A percentile compares a stretch with the other conserved stretches of the same genome.
phyloP scores from a whole-genome alignment of 345 rosid species.

The Hibiscus trionum region DNA sequence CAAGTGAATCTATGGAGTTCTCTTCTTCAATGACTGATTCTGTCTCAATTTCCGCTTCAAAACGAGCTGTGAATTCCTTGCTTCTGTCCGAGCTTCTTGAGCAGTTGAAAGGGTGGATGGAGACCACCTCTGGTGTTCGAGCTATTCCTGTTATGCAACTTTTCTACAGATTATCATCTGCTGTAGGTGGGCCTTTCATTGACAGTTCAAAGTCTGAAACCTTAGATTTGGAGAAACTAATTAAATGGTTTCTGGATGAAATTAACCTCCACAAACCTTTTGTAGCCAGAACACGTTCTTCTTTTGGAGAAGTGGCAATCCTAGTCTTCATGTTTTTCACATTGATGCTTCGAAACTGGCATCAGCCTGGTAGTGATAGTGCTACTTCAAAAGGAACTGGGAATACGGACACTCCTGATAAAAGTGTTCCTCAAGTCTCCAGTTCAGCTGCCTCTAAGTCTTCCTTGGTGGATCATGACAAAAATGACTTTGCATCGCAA shows the following conservation, averaged over 20 bases:
- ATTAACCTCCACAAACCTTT: conserved; percentile 68
- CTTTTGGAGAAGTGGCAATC: conserved; percentile 84
- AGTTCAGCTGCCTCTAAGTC: conserved; percentile 45
- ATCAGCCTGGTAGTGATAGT: conserved; percentile 83
- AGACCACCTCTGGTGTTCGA: conserved; percentile 64
- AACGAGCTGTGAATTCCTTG: conserved; percentile 82
- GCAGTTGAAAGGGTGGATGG: conserved; percentile 97
- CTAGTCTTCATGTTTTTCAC: conserved; percentile 98
- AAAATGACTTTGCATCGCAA: conserved; percentile 74
- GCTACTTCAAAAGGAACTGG: conserved; percentile 43
- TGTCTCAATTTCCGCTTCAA: conserved; percentile 89
- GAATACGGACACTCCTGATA: conserved; percentile 53
- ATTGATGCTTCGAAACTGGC: conserved; percentile 99
- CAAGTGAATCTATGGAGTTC: conserved; percentile 74
- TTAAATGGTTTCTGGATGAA: conserved; percentile 84
- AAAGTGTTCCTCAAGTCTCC: conserved; percentile 40
- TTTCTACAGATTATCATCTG: conserved; percentile 90
- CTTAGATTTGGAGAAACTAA: conserved; percentile 75
- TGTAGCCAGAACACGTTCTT: conserved; percentile 51
- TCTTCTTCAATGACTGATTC: conserved; percentile 63
- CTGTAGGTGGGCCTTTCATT: conserved; percentile 90
- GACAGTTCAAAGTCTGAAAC: conserved; percentile 84
- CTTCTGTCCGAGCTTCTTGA: conserved; percentile 87
- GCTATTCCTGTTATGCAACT: conserved; percentile 95
- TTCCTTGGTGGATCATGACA: conserved; percentile 64